Evolutionary conservation across 192 early-diverging fungal species (phyloP), one percentile per base, ranked within the genome.

Genomic region (Coemansia sp.): DNA sequence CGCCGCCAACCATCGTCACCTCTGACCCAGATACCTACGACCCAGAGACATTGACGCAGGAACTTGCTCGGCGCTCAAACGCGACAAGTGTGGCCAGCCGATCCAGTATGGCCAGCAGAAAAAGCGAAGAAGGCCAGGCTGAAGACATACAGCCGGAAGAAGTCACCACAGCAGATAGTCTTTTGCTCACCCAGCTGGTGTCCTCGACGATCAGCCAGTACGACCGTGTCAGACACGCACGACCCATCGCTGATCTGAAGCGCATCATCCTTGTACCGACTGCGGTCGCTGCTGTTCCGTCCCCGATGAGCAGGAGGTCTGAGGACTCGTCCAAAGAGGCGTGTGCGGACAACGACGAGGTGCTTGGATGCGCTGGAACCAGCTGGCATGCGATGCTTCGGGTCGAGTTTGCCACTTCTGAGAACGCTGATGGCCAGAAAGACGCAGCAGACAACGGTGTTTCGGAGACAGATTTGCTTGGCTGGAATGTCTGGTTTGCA

Each of bases 21-120:
- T 77, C 75, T 1, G 77, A 84, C 55, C 76, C 75, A 0, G 83
- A 77, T 18, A 77, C 70, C 6, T 79, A 76, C 36, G 76, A 77
- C 12, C 77, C 77, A 0, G 62, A 72, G 63, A 65, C 66, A 5
- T 36, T 71, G 42, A 60, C 67, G 33, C 67, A 64, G 25, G 77
- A 71, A 57, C 72, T 80, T 51, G 69, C 73, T 1, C 66, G 67
- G n/a, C 59, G 73, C 22, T 69, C 73, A 12, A 69, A 69, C 33
- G 64, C 68, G 4, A 66, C 77, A 3, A 71, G 68, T 42, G 61
- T 66, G 38, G 64, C 67, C 18, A 59, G 57, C 31, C 8, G n/a
- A 2, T 38, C 18, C 14, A 60, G 59, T 20, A 20, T 36, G 20
- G 40, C 38, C 8, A 36, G 33, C 32, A 33, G 31, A 11, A 45